Evolutionary conservation across 2,329 filamentous ascomycete species (phyloP), one percentile per base, ranked within the genome.

Genomic region (Thermothelomyces thermophilus): DNA sequence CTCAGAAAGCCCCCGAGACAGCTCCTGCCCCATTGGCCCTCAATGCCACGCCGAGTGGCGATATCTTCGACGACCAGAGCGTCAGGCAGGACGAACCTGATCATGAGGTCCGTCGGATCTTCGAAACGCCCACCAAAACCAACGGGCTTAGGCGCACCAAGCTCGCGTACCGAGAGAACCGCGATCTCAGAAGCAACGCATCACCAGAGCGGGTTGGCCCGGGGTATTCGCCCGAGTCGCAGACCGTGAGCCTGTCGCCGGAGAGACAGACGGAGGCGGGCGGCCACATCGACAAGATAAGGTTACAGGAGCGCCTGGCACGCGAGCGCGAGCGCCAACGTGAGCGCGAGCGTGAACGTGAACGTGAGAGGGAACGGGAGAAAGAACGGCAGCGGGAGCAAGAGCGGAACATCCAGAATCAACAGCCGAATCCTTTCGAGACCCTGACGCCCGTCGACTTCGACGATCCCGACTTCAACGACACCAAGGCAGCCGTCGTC

Each of bases 141-240:
- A 60, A 55, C 26, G 57, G 56, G 7, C 48, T 63, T 31, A 60
- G 63, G 46, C 63, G 64, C 20, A 58, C 66, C 16, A 68, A 64
- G 41, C 61, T 73, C n/a, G 64, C 72, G 0, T 58, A 72, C 50
- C 67, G 72, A 17, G 69, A 73, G 45, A 58, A 55, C 10, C 60
- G 61, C 5, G 59, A 58, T n/a, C 50, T 47, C 16, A 61, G 57
- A 39, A 60, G 58, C 24, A 60, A 48, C 50, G 54, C 57, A 20
- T 60, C 56, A 7, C 50, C 56, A 3, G 54, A 57, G 16, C 43
- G 53, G 14, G 31, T 28, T 14, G 52, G 40, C 6, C 36, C 30
- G 40, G 39, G 41, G 6, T 56, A 57, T 33, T 54, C 57, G 11
- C 55, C 58, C 33, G 50, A 52, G 16, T 22, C 52, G 3, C 55